Evolutionary conservation across 2,329 filamentous ascomycete species (phyloP), one percentile per base, ranked within the genome.

Genomic region (Claviceps capensis): DNA sequence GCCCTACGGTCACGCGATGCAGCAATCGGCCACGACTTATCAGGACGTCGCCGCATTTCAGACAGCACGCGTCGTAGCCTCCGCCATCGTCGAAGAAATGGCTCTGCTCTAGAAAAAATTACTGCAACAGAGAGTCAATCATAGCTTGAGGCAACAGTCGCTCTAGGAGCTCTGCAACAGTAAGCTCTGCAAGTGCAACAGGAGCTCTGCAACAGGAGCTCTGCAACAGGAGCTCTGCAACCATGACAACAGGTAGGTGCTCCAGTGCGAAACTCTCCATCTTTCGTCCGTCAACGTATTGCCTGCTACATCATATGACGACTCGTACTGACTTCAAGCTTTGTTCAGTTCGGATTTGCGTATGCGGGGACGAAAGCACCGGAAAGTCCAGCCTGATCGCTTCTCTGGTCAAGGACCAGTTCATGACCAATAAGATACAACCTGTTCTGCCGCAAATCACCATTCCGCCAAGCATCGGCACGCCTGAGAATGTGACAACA

Each of bases 301-400:
- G 26, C 17, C 36, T 19, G 37, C 34, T 49, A 3, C 40, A 38
- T 48, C 48, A 5, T 41, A 7, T n/a, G 8, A 41, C 4, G 4
- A 14, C 17, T 34, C 26, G 23, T 48, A 26, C 38, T 52, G 19
- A 51, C 43, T 5, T 58, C 54, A 46, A 43, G 43, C 42, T 53
- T 47, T 36, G 17, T 36, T 51, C 34, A 70, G 91, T 97, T 55
- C 86, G 93, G 58, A 90, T 97, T 63, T 95, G 89, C 68, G 88
- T 97, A 54, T 96, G 90, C 72, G 93, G 93, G 63, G 93, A 98
- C 68, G 91, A 97, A 71, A 86, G 86, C 61, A 89, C 86, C n/a
- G 89, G 89, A 61, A 95, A 95, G 72, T 93, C 86, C 54, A 93
- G 87, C 67, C 77, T 95, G 67, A 94, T 95, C 64, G 93, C 90